Percentiles rank a stretch among this genome's conserved stretches.
Conservation (phyloP, 2,329 filamentous ascomycete species). For the Sporothrix luriei region DNA sequence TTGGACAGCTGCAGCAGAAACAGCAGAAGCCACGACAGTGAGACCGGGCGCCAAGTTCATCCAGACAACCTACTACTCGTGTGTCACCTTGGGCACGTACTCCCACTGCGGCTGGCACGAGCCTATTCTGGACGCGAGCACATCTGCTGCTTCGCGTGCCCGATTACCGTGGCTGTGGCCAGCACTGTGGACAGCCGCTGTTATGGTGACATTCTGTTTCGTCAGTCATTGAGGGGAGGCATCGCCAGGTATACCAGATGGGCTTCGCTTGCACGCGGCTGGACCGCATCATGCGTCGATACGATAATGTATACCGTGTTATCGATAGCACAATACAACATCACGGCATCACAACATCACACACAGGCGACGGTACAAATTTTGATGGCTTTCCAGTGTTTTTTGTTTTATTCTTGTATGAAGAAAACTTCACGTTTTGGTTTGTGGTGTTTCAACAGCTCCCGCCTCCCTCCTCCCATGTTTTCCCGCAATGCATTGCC, state of each 20-base stretch:
- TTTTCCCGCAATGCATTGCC: not conserved
- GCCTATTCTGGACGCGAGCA: slow-evolving; percentile 42
- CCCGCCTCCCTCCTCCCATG: not conserved
- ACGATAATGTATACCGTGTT: not conserved
- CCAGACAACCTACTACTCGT: slow-evolving; percentile 48
- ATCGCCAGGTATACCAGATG: too few species aligned
- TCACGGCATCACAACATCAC: not conserved
- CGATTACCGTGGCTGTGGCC: not conserved
- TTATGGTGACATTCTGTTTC: not conserved
- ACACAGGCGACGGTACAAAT: not conserved
- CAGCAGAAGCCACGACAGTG: not conserved
- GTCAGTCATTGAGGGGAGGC: not conserved
- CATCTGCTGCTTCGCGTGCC: not conserved
- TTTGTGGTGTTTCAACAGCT: slow-evolving; percentile 16
- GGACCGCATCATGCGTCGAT: not conserved
- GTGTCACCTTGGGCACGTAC: slow-evolving; percentile 41
- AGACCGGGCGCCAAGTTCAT: slow-evolving; percentile 38
- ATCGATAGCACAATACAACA: not conserved
- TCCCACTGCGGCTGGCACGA: slow-evolving; percentile 48
- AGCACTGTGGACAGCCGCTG: not conserved
- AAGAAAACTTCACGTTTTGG: slow-evolving; percentile 19
- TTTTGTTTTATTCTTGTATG: slow-evolving; percentile 29
- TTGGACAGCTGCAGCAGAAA: not conserved
- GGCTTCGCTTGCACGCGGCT: not conserved
- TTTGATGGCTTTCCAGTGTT: slow-evolving; percentile 26